phyloP scores from a whole-genome alignment of 2,329 filamentous ascomycete species.

The Lasiodiplodia citricola region DNA sequence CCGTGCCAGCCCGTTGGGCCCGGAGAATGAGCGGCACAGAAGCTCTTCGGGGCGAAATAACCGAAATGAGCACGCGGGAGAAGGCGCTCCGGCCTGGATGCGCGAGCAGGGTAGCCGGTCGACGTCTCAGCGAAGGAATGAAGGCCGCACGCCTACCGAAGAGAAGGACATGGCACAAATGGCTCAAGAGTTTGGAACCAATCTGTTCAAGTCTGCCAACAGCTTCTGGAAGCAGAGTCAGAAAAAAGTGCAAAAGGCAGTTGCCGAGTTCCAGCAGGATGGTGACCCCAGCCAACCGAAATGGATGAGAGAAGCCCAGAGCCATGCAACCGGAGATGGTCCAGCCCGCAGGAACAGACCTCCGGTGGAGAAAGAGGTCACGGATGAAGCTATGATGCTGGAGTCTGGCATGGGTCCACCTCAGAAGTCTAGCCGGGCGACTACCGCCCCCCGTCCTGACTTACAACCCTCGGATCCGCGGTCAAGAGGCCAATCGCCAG shows the following conservation, averaged over 20 bases:
- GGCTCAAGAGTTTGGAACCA: constrained; percentile 81
- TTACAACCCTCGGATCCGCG: neutral
- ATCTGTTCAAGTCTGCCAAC: constrained; percentile 89
- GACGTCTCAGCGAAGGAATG: constrained; percentile 53
- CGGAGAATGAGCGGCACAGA: constrained; percentile 27
- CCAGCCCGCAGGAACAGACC: constrained; percentile 24
- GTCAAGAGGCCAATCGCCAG: constrained; percentile 25
- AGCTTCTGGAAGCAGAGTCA: constrained; percentile 93
- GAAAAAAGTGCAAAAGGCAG: constrained; percentile 90
- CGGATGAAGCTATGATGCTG: constrained; percentile 73
- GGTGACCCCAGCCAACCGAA: constrained; percentile 81
- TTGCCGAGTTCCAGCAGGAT: constrained; percentile 80
- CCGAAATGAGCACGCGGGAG: constrained; percentile 26
- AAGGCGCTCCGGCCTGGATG: constrained; percentile 65
- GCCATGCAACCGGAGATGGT: constrained; percentile 32
- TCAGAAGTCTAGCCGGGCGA: constrained; percentile 43
- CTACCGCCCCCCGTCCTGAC: constrained; percentile 31
- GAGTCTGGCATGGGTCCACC: constrained; percentile 69
- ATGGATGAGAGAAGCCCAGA: constrained; percentile 85
- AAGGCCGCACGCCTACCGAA: constrained; percentile 61
- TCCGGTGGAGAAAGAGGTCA: constrained; percentile 36
- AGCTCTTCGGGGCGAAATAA: constrained; percentile 36
- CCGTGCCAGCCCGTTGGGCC: constrained; percentile 34
- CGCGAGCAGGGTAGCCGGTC: constrained; percentile 60
- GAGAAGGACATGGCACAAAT: constrained; percentile 80